Evolutionary conservation across 176 grass and related monocot genomes (phyloP).

Genomic region (Rhipidocladum racemiflorum): DNA sequence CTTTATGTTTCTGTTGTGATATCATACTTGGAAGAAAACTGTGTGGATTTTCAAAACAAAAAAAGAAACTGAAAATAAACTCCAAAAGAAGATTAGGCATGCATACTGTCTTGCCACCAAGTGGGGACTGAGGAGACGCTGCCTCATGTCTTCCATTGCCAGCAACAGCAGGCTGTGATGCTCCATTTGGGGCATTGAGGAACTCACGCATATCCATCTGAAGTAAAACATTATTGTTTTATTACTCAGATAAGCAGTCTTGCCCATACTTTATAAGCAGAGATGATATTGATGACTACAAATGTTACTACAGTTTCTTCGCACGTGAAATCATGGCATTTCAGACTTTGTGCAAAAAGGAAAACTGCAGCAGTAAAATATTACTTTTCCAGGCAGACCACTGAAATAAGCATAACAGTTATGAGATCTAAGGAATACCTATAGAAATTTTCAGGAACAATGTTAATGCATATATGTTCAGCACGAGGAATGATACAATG

Average conservation of each 20-base stretch:
- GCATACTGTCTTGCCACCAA: slow-evolving; percentile 86
- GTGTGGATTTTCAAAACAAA: not conserved
- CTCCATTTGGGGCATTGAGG: slow-evolving; percentile 86
- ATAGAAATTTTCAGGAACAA: not conserved
- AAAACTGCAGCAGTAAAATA: not conserved
- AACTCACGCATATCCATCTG: slow-evolving; percentile 99
- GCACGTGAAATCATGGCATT: not conserved
- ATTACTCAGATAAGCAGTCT: slow-evolving; percentile 5
- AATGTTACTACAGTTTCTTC: not conserved
- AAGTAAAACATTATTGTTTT: slow-evolving; percentile 21
- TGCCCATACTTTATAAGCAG: not conserved
- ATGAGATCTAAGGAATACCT: not conserved
- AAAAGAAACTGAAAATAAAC: not conserved
- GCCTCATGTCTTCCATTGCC: slow-evolving; percentile 60
- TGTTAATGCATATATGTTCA: not conserved
- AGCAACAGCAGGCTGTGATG: slow-evolving; percentile 54
- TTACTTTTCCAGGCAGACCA: not conserved
- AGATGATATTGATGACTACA: not conserved
- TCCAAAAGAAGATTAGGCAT: not conserved
- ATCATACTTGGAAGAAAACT: slow-evolving; percentile 10
- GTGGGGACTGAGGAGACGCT: slow-evolving; percentile 74
- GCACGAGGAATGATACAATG: not conserved
- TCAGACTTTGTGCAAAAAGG: not conserved
- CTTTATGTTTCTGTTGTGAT: not conserved
- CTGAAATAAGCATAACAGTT: not conserved